Evolutionary conservation across 1,284 basidiomycete genomes (phyloP), one percentile per base, ranked within the genome.

Genomic region (Malassezia slooffiae): DNA sequence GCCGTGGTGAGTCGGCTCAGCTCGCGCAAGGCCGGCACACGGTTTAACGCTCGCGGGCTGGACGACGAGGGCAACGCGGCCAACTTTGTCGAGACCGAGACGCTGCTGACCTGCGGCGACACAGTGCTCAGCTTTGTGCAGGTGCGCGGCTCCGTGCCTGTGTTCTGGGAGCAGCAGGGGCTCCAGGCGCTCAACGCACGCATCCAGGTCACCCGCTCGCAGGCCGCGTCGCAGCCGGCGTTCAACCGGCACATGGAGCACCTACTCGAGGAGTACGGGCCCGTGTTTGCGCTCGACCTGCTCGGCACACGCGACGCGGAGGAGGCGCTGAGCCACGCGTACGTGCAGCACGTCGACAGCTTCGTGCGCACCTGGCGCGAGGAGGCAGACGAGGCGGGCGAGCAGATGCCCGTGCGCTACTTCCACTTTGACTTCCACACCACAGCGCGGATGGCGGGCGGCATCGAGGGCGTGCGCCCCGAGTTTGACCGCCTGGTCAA

Each of bases 141-240:
- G 76, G 79, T 91, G 30, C 80, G 91, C 51, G 91, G 93, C 47
- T 89, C 85, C 55, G 85, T 64, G 10, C 63, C 63, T 1, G 43
- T 96, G 47, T 97, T 96, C 67, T 97, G 91, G 91, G 89, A 96
- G 69, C 91, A 97, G 68, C 88, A 91, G 70, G 87, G 86, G 20
- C 85, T 90, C 70, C 63, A 60, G 39, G 53, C 64, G 12, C 54
- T 62, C 42, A 66, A 55, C 34, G 43, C 64, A 19, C 47, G 56
- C 21, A 61, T 57, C 13, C 63, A 63, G 50, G 54, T 62, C 43
- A 61, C 85, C 4, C 80, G 91, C n/a, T 88, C 93, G 0, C 81
- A 86, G 54, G 71, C 74, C 38, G 87, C 89, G 4, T 90, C 89
- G 0, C 88, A 95, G 60, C 88, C 88, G 4, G 91, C 91, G 0